A percentile compares a stretch with the other conserved stretches of the same genome.
These are phyloP conservation scores for Solanum paucissectum DNA, from an alignment of 257 asterid genomes.

Conservation along the genomic window DNA sequence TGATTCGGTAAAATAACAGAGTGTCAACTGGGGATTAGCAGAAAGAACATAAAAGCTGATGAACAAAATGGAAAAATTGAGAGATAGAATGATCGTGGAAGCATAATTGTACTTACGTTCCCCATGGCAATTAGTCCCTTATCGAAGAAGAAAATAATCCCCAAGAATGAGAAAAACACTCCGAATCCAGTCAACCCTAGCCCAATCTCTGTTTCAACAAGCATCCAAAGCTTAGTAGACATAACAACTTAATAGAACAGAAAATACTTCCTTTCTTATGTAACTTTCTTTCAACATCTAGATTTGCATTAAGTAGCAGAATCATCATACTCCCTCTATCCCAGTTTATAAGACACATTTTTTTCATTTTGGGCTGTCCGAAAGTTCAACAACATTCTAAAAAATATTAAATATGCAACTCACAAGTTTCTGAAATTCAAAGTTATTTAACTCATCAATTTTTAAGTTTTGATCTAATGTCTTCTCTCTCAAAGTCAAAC, in stretches of 20 bases:
- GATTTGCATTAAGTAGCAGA: not conserved
- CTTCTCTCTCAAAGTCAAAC: not conserved
- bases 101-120: slow-evolving; percentile 47
- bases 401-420: not conserved
- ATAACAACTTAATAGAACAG: not conserved
- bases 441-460: not conserved
- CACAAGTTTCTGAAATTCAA: not conserved
- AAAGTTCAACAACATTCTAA: not conserved
- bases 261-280: not conserved
- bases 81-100: not conserved
- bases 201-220: slow-evolving; percentile 69
- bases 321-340: not conserved
- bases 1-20: slow-evolving; percentile 23
- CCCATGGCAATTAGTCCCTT: slow-evolving; percentile 97
- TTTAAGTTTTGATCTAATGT: not conserved
- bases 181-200: slow-evolving; percentile 96
- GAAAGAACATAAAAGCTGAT: not conserved
- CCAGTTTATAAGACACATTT: not conserved
- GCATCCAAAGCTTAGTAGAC: slow-evolving; percentile 10
- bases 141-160: slow-evolving; percentile 79
- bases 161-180: slow-evolving; percentile 76
- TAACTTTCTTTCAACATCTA: not conserved
- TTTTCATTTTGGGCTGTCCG: not conserved
- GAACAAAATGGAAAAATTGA: slow-evolving; percentile 2
- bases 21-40: not conserved